Percentiles rank a stretch among this genome's conserved stretches.
phyloP scores from a whole-genome alignment of 805 yeast species.

The Ogataea nakhonphanomensis region DNA sequence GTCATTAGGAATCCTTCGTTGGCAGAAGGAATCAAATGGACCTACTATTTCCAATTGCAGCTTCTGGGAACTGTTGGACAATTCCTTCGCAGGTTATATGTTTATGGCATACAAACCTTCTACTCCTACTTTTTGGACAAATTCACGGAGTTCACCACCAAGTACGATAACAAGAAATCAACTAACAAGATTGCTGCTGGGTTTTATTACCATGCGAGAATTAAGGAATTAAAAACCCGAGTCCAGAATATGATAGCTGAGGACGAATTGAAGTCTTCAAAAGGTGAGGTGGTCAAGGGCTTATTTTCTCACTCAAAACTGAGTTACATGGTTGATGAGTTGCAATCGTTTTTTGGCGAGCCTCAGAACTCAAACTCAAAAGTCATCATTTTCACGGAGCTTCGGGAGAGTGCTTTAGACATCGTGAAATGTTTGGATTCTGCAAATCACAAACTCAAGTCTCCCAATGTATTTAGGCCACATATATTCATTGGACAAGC shows the following conservation, averaged over 20 bases:
- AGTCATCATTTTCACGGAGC: conserved; percentile 84
- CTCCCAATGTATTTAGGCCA: conserved; percentile 45
- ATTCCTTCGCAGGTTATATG: conserved; percentile 61
- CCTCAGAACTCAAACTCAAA: conserved; percentile 50
- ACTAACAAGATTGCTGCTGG: conserved; percentile 59
- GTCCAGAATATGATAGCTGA: conserved; percentile 42
- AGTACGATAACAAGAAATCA: conserved; percentile 53
- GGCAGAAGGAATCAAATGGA: conserved; percentile 74
- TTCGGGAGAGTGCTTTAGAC: conserved; percentile 86
- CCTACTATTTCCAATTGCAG: conserved; percentile 57
- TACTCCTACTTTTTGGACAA: conserved; percentile 62
- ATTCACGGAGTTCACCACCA: conserved; percentile 53
- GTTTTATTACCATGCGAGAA: conserved; percentile 52
- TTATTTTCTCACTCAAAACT: conserved; percentile 69
- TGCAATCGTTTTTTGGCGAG: conserved; percentile 50
- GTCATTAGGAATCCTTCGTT: conserved; percentile 50
- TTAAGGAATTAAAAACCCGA: conserved; percentile 41
- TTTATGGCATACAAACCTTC: conserved; percentile 82
- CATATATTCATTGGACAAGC: conserved; percentile 94
- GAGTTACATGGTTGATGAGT: conserved; percentile 52
- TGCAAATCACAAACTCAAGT: conserved; percentile 20
- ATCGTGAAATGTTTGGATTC: conserved; percentile 64
- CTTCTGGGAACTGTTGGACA: conserved; percentile 70
- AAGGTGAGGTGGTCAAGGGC: conserved; percentile 26
- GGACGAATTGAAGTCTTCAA: conserved; percentile 24